A percentile compares a stretch with the other conserved stretches of the same genome.
phyloP scores from a whole-genome alignment of 1,284 basidiomycete species.

The Ustilago vetiveriae region DNA sequence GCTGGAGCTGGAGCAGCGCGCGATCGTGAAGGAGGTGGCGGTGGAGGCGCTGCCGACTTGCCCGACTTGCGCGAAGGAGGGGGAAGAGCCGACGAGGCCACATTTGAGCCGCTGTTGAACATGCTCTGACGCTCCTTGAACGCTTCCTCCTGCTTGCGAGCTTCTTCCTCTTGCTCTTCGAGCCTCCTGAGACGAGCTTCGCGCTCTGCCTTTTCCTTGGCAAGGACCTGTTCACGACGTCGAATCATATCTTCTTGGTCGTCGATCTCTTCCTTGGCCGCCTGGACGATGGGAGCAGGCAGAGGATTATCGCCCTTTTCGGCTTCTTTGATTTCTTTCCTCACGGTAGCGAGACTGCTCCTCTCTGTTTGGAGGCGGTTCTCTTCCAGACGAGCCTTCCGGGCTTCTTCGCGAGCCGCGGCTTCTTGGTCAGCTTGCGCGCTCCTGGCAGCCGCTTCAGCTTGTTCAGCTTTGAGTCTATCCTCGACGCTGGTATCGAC shows the following conservation, averaged over 20 bases:
- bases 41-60: conserved; percentile 37
- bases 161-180: conserved; percentile 63
- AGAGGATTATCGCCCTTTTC: conserved; percentile 42
- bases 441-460: conserved; percentile 59
- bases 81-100: conserved; percentile 48
- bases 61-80: conserved; percentile 48
- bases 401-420: conserved; percentile 61
- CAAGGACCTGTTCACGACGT: conserved; percentile 59
- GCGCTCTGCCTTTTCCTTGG: conserved; percentile 61
- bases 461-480: conserved; percentile 59
- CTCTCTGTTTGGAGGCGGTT: conserved; percentile 53
- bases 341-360: conserved; percentile 48
- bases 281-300: conserved; percentile 52
- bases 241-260: conserved; percentile 59
- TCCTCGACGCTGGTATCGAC: conserved; percentile 63
- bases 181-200: conserved; percentile 54
- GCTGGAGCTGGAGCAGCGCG: conserved; percentile 44
- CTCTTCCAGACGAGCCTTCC: conserved; percentile 62
- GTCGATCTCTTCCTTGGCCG: conserved; percentile 56
- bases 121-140: conserved; percentile 59
- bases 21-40: conserved; percentile 41
- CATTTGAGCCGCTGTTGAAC: conserved; percentile 40
- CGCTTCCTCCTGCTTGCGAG: conserved; percentile 53
- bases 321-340: conserved; percentile 51
- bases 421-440: conserved; percentile 66